Evolutionary conservation across 352 stramenopile genomes (phyloP), one percentile per base, ranked within the genome.

Genomic region (Phytophthora gonapodyides): DNA sequence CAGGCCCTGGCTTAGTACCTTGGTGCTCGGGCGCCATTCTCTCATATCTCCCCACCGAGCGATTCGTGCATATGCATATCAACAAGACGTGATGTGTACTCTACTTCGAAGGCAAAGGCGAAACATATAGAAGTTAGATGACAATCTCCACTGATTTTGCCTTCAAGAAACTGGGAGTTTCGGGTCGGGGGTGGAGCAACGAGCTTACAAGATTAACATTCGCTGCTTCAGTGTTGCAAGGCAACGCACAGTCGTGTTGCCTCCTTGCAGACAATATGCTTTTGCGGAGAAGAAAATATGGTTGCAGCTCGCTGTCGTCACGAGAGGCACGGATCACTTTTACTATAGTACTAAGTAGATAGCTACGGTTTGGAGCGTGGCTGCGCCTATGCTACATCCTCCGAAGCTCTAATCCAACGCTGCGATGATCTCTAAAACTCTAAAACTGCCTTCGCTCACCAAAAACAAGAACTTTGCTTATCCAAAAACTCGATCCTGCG

Each of bases 201-300:
- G 6, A 37, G 34, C 8, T 13, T 44, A 44, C 16, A 7, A n/a
- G 19, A 44, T 3, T 1, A 12, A 27, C 12, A 46, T 4, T 46
- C 13, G 41, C 41, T 30, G 41, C 41, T 33, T 46, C 41, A 33
- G 24, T 21, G 37, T 30, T 56, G 34, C 48, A 46, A 36, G 33
- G 34, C 33, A 45, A n/a, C 48, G 48, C 48, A 36, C 34, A 35
- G 7, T 16, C 15, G 21, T 24, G 34, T 12, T 7, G 9, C 16
- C 36, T 33, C 43, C 50, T 57, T 33, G 46, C 40, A 64, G 51
- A 57, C 56, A 64, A 30, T 45, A 57, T 64, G 45, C 46, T 58
- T 64, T 40, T 7, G 9, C 47, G 24, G 42, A 44, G 21, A 42
- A 16, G 34, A 60, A 54, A 21, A 60, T 48, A 54, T 66, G 41